Evolutionary conservation across 2,329 filamentous ascomycete species (phyloP), one percentile per base, ranked within the genome.

Genomic region (Torrubiella hemipterigena): DNA sequence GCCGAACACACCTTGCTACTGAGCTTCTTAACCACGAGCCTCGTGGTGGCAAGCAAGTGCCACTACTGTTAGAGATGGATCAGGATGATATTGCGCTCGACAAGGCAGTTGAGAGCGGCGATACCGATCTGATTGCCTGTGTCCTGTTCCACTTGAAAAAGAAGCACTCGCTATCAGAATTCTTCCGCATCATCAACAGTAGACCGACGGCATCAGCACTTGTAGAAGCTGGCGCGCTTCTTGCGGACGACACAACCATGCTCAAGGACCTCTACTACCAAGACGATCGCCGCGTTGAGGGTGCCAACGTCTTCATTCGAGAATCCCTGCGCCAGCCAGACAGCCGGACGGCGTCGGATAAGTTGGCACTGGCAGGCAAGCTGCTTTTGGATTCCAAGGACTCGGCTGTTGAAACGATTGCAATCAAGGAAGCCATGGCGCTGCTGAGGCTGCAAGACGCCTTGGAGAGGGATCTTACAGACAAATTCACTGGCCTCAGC

Each of bases 211-310:
- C 91, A 4, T 86, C 84, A 3, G 84, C 91, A 0, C 70, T 98
- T 9, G 83, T 98, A 16, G 91, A 98, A 54, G 73, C 85, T 2
- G 80, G 79, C 0, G 89, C 91, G 0, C 50, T 59, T 27, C 65
- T 70, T 30, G 75, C 83, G 30, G 61, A 58, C 14, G 81, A 93
- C 46, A 86, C 93, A 45, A 69, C 73, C 1, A 56, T 98, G 15
- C 72, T 98, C 17, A 98, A 96, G 48, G 91, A 96, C 49, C 65
- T 98, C 4, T 98, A 91, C 59, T 98, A 98, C 52, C 91, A 96
- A 58, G 91, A 96, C 46, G 91, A 98, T 51, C 76, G 89, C 5
- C 75, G 87, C 4, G 63, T 86, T 5, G 91, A 96, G 41, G 86
- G 91, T 4, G 82, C 89, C 0, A 81, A 85, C 35, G 75, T 98